Conservation (phyloP, 768 basidiomycete species). For the Crucibulum laeve region DNA sequence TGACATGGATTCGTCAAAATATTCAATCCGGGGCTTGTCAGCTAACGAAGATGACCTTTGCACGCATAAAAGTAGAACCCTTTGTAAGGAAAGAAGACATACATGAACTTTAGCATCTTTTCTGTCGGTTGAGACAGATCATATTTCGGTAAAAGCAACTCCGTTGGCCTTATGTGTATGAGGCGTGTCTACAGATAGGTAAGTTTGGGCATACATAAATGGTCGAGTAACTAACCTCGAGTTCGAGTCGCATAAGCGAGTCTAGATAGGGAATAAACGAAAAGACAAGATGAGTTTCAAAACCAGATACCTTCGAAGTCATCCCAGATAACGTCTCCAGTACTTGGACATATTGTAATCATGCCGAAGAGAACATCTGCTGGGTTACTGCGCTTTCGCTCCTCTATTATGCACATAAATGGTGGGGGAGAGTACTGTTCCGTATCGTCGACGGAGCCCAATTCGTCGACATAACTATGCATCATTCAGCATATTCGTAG, state of each 20-base stretch:
- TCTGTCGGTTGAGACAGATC: slow-evolving; percentile 66
- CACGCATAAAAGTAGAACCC: slow-evolving; percentile 6
- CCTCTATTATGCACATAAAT: slow-evolving; percentile 73
- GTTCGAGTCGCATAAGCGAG: slow-evolving; percentile 78
- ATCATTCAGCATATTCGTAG: slow-evolving; percentile 3
- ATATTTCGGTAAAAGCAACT: slow-evolving; percentile 62
- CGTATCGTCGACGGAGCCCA: slow-evolving; percentile 63
- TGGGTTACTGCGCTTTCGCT: slow-evolving; percentile 26
- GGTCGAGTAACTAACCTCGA: slow-evolving; percentile 53
- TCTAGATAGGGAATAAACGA: slow-evolving; percentile 36
- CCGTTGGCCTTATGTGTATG: slow-evolving; percentile 78
- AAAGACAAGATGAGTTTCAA: not conserved
- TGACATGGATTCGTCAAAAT: slow-evolving; percentile 46
- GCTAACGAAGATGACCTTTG: slow-evolving; percentile 32
- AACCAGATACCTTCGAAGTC: slow-evolving; percentile 67
- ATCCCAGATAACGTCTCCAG: slow-evolving; percentile 93
- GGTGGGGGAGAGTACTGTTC: slow-evolving; percentile 57
- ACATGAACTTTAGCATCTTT: slow-evolving; percentile 52
- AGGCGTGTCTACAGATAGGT: slow-evolving; percentile 64
- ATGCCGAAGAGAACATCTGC: slow-evolving; percentile 56
- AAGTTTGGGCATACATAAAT: not conserved
- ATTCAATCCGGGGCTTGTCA: slow-evolving; percentile 57
- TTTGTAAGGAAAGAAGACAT: not conserved
- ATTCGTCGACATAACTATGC: slow-evolving; percentile 74
- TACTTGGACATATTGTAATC: slow-evolving; percentile 78